Evolutionary conservation across 2,329 filamentous ascomycete species (phyloP).

Genomic region (Parasarocladium wereldwijsianum): DNA sequence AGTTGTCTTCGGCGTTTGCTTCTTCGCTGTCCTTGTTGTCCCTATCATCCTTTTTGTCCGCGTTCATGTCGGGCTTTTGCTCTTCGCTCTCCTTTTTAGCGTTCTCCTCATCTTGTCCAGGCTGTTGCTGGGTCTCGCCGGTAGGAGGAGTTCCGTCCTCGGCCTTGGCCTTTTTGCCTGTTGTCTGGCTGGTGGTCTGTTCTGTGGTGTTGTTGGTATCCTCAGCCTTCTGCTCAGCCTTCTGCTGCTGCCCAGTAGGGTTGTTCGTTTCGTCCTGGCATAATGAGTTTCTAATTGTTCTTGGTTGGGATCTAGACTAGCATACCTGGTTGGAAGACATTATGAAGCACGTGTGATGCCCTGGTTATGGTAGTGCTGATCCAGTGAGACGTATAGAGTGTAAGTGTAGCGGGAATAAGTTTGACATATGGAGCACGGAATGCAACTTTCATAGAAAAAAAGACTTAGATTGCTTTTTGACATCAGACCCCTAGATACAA

Average conservation of each 20-base stretch:
- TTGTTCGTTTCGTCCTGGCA: conserved; percentile 2
- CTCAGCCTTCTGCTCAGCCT: conserved; percentile 4
- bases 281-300: neutral
- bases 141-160: neutral
- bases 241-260: conserved; percentile 2
- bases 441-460: no score
- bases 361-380: no score
- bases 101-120: conserved; percentile 3
- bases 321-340: conserved; percentile 2
- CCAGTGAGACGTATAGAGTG: no score
- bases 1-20: conserved; percentile 6
- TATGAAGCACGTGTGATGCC: no score
- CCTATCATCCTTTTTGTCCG: conserved; percentile 4
- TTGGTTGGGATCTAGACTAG: neutral
- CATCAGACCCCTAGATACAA: no score
- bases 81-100: conserved; percentile 4
- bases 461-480: no score
- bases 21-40: conserved; percentile 4
- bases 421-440: no score
- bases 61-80: conserved; percentile 6
- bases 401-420: no score
- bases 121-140: conserved; percentile 4
- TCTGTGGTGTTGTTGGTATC: conserved; percentile 2
- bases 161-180: conserved; percentile 4
- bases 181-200: neutral